Base-by-base conservation (phyloP, 2,329 filamentous ascomycete species). In the Nectriaceae sp. region DNA sequence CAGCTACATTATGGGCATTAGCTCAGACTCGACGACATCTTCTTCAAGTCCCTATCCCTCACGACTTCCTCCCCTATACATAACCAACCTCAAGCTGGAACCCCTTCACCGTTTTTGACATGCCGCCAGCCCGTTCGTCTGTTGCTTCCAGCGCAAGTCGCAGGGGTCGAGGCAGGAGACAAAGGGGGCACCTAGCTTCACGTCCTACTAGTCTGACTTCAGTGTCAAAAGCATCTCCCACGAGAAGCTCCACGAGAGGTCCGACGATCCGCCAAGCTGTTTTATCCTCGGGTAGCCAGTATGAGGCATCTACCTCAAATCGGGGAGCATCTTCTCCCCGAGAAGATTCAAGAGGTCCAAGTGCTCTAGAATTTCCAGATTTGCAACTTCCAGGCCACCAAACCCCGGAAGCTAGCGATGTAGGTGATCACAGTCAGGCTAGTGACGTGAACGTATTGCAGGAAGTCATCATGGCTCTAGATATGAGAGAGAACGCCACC, bases 391-490 rank as follows among this genome's bases (percentile, higher is more conserved):
- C 24, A 13, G 24, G 13, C 24, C 24, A 13, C 13, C 24, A 29
- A 6, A 13, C 24, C 13, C 6, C 13, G 6, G 24, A 29, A 13
- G 6, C 24, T 29, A 29, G 24, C 24, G 24, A 29, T 6, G 24
- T 6, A 29, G 24, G 24, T 6, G 24, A 29, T 6, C 24, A 6
- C 6, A 29, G 24, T 13, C 24, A 29, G 24, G 6, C 13, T 13
- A 29, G 24, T 13, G 24, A 29, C 13, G 24, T 6, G 6, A 29
- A 6, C 13, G 24, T 29, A 29, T 29, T 13, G 24, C 24, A 29
- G 47, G 89, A 94, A 63, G 71, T 90, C 21, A 79, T 96, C 49
- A 89, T 96, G 83, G 89, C 90, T 1, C 74, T 96, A 20, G 85
- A 95, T 49, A 76, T 93, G 65, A 83, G 79, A 53, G 79, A 85